Evolutionary conservation across 768 basidiomycete species (phyloP).

Genomic region (Cystobasidiopsis lactophilus): DNA sequence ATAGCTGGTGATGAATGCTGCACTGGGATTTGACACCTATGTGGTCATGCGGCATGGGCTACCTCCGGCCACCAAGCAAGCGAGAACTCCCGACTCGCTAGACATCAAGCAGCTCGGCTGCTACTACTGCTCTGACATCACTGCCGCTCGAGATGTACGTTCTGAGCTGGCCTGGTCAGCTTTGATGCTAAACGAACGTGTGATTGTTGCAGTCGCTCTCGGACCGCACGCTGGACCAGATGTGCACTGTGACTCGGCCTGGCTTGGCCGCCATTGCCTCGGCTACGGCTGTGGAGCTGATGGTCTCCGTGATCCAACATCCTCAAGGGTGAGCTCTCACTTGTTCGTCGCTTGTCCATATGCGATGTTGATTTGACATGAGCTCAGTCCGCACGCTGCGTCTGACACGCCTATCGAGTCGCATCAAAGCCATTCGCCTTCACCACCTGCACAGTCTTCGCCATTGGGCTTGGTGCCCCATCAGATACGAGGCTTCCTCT

Average conservation of each 20-base stretch:
- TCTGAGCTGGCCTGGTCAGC: conserved; percentile 26
- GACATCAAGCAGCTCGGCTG: conserved; percentile 43
- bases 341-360: neutral
- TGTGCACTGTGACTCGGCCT: conserved; percentile 95
- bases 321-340: conserved; percentile 43
- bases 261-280: conserved; percentile 82
- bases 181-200: neutral
- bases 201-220: conserved; percentile 35
- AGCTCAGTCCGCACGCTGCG: conserved; percentile 17
- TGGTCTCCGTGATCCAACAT: conserved; percentile 73
- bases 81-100: too few relatives aligned
- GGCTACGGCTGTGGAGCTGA: conserved; percentile 74
- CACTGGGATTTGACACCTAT: conserved; percentile 84
- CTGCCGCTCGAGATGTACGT: conserved; percentile 87
- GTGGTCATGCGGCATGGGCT: conserved; percentile 91
- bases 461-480: conserved; percentile 79
- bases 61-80: conserved; percentile 29
- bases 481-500: conserved; percentile 73
- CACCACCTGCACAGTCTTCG: conserved; percentile 9
- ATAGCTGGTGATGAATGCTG: conserved; percentile 79
- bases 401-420: conserved; percentile 9
- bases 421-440: neutral
- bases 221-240: conserved; percentile 87
- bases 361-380: neutral
- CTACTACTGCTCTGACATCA: conserved; percentile 96